Base-by-base conservation (phyloP, 768 basidiomycete genomes). In the Lanmaoa pseudosensibilis region DNA sequence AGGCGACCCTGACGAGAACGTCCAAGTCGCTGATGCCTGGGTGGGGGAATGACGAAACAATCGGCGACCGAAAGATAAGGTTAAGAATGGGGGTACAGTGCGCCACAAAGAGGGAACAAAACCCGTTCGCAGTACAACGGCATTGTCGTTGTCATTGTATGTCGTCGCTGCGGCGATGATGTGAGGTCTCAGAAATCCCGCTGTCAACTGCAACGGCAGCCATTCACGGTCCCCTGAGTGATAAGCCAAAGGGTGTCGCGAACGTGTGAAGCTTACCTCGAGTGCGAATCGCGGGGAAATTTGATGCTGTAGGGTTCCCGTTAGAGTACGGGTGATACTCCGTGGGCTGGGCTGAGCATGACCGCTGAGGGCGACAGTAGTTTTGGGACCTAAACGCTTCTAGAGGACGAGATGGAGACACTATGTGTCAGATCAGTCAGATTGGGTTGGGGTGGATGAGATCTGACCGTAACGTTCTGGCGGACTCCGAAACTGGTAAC, bases 281-380 rank as follows among this genome's bases (percentile, higher is more conserved):
- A 79, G 73, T 43, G 70, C 68, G 55, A 84, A 64, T 48, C 83
- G 81, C 15, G 90, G 88, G 30, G 89, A 90, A 65, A 83, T 84
- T 63, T 91, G 88, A 69, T 93, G 87, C 54, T 80, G 82, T 46
- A 94, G 70, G 2, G 90, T 90, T 37, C 88, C 90, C 25, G 83
- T 66, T 38, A 94, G 67, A 54, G 79, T 80, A 16, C 77, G 77
- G 11, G 71, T 63, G 21, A 62, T 67, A 43, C 38, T 59, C 49
- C 56, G 58, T 48, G 62, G 13, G 33, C 61, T 59, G 2, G 60
- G 45, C 34, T 70, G 73, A 62, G 77, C 72, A 54, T 73, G 73
- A 39, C 76, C 74, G 50, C 74, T 71, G 25, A 83, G 61, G 21
- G 68, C 60, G 9, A 82, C 21, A 41, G 71, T 71, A 2, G 83